Evolutionary conservation across 2,329 filamentous ascomycete genomes (phyloP).

Genomic region (Zasmidium citrigriseum): DNA sequence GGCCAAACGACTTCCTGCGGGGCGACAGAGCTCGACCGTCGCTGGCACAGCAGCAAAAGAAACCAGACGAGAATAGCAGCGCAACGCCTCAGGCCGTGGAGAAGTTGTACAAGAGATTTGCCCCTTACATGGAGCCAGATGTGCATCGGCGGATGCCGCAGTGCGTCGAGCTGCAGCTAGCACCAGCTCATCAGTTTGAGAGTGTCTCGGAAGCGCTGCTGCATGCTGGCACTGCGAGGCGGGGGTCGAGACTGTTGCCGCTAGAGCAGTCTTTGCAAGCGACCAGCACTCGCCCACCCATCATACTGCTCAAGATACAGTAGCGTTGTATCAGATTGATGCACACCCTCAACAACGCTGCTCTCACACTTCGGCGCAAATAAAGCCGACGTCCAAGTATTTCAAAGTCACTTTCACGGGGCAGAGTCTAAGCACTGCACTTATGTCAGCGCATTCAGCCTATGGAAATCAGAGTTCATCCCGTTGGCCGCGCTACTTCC

Average conservation of each 20-base stretch:
- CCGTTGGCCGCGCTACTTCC: background rate
- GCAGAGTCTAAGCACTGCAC: background rate
- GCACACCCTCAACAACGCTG: background rate
- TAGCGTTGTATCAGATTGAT: background rate
- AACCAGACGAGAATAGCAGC: background rate
- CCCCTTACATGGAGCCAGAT: background rate
- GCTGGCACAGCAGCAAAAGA: background rate
- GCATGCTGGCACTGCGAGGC: background rate
- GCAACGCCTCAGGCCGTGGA: background rate
- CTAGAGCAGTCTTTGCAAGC: background rate
- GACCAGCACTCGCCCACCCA: background rate
- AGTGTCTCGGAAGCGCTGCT: too few species aligned
- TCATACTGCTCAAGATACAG: background rate
- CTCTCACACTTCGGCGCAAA: background rate
- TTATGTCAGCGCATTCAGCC: conserved; percentile 3
- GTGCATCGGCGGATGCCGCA: background rate
- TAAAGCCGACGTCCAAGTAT: background rate
- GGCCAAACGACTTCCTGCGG: too few species aligned
- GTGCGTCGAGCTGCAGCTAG: too few species aligned
- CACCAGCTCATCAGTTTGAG: too few species aligned
- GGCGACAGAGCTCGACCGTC: background rate
- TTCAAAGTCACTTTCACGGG: background rate
- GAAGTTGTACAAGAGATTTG: background rate
- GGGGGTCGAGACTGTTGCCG: background rate
- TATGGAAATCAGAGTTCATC: background rate